Percentiles rank a stretch among this genome's conserved stretches.
phyloP scores from a whole-genome alignment of 1,139 yeast species.

The Magnusiomyces sp. region DNA sequence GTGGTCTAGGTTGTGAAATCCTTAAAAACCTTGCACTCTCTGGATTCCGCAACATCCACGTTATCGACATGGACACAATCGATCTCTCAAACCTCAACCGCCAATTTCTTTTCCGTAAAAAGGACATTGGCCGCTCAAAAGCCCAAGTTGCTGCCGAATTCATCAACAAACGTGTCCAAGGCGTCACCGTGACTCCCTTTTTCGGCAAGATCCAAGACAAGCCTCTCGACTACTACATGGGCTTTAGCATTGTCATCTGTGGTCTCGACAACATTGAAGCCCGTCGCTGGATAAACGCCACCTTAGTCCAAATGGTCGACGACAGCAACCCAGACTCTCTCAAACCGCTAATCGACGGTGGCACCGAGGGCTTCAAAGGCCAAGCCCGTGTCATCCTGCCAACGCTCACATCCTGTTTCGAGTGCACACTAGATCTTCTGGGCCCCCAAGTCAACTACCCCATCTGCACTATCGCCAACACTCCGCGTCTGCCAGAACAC shows the following conservation, averaged over 20 bases:
- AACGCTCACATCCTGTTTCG: conserved; percentile 80
- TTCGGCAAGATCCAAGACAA: conserved; percentile 69
- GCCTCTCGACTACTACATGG: conserved; percentile 52
- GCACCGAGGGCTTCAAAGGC: conserved; percentile 92
- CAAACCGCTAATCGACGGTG: conserved; percentile 88
- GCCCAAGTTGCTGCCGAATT: conserved; percentile 70
- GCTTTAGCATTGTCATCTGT: conserved; percentile 68
- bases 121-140: conserved; percentile 73
- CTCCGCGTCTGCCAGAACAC: conserved; percentile 90
- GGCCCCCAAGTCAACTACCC: conserved; percentile 71
- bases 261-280: conserved; percentile 91
- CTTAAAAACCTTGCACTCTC: conserved; percentile 72
- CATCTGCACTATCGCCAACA: conserved; percentile 88
- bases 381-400: conserved; percentile 86
- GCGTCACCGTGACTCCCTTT: conserved; percentile 46
- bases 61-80: conserved; percentile 93
- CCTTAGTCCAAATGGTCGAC: conserved; percentile 55
- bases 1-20: conserved; percentile 93
- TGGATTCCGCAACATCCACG: conserved; percentile 67
- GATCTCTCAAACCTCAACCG: conserved; percentile 85
- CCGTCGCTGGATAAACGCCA: conserved; percentile 82
- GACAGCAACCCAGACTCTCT: conserved; percentile 43
- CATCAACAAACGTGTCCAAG: conserved; percentile 42
- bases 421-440: conserved; percentile 75
- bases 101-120: conserved; percentile 69